Percentiles rank a stretch among this genome's conserved stretches.
Evolutionary conservation across 306 rosid species (phyloP).

Genomic region (Vigna reflexopilosa): DNA sequence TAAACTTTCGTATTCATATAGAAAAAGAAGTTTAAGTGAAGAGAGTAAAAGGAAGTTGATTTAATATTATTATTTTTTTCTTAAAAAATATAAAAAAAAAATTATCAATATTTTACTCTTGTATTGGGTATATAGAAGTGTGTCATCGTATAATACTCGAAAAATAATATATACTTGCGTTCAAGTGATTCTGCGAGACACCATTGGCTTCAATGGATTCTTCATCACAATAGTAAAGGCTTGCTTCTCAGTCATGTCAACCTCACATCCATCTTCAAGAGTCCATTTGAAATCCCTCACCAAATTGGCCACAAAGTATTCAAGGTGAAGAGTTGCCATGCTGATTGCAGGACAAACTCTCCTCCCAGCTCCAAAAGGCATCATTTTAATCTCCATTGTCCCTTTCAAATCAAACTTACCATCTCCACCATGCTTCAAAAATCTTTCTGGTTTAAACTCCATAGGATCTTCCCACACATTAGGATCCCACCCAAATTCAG

Average conservation of each 20-base stretch:
- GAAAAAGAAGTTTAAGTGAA: too few species aligned
- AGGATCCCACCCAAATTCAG: constrained; percentile 65
- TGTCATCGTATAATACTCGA: too few species aligned
- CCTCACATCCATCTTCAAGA: constrained; percentile 52
- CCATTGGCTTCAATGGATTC: constrained; percentile 54
- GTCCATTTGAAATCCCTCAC: constrained; percentile 57
- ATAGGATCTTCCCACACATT: constrained; percentile 69
- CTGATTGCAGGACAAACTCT: constrained; percentile 62
- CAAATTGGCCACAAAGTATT: constrained; percentile 61
- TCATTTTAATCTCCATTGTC: constrained; percentile 58
- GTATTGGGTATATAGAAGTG: too few species aligned
- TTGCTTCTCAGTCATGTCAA: constrained; percentile 59
- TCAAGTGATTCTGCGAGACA: constrained; percentile 44
- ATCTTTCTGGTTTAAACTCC: constrained; percentile 70
- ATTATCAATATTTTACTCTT: too few species aligned
- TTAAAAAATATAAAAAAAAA: too few species aligned
- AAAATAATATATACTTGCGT: not conserved
- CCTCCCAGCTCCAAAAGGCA: constrained; percentile 73
- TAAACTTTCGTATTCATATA: too few species aligned
- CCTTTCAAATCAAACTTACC: constrained; percentile 59
- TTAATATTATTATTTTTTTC: too few species aligned
- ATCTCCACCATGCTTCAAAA: constrained; percentile 33
- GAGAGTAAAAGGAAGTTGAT: too few species aligned
- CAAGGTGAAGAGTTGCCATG: constrained; percentile 57
- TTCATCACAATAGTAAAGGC: constrained; percentile 63